Evolutionary conservation across 1,284 basidiomycete species (phyloP).

Genomic region (Psilocybe mexicana): DNA sequence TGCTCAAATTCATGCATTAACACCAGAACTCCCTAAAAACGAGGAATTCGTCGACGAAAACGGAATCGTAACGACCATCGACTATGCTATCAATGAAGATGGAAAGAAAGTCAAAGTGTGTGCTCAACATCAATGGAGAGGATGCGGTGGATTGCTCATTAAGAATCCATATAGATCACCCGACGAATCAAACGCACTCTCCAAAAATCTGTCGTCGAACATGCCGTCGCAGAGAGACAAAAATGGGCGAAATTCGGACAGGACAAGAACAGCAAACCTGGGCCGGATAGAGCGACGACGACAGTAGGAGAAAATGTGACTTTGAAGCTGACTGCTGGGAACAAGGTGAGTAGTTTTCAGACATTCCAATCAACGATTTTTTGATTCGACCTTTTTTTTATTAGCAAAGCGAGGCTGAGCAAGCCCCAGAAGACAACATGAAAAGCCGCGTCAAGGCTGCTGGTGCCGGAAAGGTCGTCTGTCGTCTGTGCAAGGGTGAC

Average conservation of each 20-base stretch:
- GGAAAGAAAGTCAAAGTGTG: conserved; percentile 93
- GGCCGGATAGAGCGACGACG: conserved; percentile 93
- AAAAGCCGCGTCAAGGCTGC: conserved; percentile 70
- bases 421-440: conserved; percentile 68
- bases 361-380: no score
- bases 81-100: conserved; percentile 87
- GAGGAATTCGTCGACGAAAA: conserved; percentile 83
- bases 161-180: conserved; percentile 59
- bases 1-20: conserved; percentile 5
- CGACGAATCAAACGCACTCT: conserved; percentile 86
- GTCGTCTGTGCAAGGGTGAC: conserved; percentile 94
- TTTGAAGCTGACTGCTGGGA: conserved; percentile 85
- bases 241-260: conserved; percentile 94
- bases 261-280: conserved; percentile 86
- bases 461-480: conserved; percentile 87
- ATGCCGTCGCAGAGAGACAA: conserved; percentile 91
- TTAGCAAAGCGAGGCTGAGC: conserved; percentile 55
- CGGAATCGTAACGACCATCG: conserved; percentile 84
- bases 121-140: background rate
- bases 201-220: conserved; percentile 92
- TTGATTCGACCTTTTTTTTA: background rate
- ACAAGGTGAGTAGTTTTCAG: conserved; percentile 57
- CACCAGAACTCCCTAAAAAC: conserved; percentile 36
- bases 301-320: conserved; percentile 92
- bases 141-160: background rate